Evolutionary conservation across 805 yeast genomes (phyloP).

Genomic region (Barnettozyma vustinii): DNA sequence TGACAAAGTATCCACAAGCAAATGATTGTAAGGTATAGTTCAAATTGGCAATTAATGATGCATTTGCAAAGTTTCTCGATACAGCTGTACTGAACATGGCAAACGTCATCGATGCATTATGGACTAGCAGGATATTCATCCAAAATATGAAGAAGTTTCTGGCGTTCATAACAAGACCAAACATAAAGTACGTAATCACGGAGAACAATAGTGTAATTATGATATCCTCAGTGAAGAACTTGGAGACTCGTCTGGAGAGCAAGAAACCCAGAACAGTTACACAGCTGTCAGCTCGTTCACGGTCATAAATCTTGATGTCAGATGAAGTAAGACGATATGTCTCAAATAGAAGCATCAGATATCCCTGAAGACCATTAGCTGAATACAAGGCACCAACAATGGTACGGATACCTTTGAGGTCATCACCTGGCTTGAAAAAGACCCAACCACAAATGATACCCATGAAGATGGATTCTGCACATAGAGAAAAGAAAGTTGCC

Average conservation of each 20-base stretch:
- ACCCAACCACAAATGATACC: slow-evolving; percentile 62
- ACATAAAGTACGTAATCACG: slow-evolving; percentile 68
- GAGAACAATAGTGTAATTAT: slow-evolving; percentile 56
- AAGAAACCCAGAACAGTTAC: slow-evolving; percentile 65
- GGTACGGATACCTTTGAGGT: slow-evolving; percentile 61
- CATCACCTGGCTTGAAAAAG: slow-evolving; percentile 56
- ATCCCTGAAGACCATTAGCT: slow-evolving; percentile 49
- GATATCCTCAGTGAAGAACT: slow-evolving; percentile 65
- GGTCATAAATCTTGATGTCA: slow-evolving; percentile 55
- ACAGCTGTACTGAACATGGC: slow-evolving; percentile 37
- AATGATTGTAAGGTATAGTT: slow-evolving; percentile 50
- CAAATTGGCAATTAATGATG: slow-evolving; percentile 21
- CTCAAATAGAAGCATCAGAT: slow-evolving; percentile 52
- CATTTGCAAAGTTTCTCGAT: slow-evolving; percentile 23
- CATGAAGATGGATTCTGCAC: slow-evolving; percentile 19
- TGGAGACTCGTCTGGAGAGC: slow-evolving; percentile 61
- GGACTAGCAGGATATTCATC: slow-evolving; percentile 50
- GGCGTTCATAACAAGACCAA: slow-evolving; percentile 52
- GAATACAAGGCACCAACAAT: slow-evolving; percentile 46
- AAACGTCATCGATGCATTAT: slow-evolving; percentile 50
- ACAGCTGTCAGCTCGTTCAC: slow-evolving; percentile 68
- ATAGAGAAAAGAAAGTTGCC: slow-evolving; percentile 29
- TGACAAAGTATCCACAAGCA: slow-evolving; percentile 79
- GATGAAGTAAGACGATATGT: slow-evolving; percentile 49
- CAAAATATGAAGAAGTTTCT: slow-evolving; percentile 55